These are phyloP conservation scores for Globisporangium heterothallicum DNA, from an alignment of 352 stramenopile genomes.

Conservation along the genomic window DNA sequence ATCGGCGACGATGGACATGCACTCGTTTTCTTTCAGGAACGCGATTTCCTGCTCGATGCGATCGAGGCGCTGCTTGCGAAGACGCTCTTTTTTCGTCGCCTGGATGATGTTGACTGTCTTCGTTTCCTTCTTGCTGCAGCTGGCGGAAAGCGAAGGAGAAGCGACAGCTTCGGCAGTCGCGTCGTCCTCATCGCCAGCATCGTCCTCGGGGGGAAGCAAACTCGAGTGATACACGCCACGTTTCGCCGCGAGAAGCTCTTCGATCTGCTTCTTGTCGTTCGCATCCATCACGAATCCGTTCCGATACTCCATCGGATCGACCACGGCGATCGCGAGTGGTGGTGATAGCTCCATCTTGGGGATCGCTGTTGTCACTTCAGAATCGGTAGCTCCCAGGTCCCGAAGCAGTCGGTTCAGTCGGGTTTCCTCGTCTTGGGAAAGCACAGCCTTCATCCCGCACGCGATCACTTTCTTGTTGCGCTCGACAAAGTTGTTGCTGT, in stretches of 20 bases:
- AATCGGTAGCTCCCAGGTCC: conserved; percentile 7
- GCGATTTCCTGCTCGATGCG: conserved; percentile 52
- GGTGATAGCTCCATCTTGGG: not conserved
- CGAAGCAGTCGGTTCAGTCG: conserved; percentile 33
- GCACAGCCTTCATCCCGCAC: conserved; percentile 44
- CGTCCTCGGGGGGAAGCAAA: conserved; percentile 15
- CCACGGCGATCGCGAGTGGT: no score
- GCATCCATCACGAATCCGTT: conserved; percentile 41
- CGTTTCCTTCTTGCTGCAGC: not conserved
- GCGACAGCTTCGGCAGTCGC: not conserved
- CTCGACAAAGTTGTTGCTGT: conserved; percentile 37
- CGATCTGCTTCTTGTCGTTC: conserved; percentile 36
- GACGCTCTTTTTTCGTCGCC: conserved; percentile 34
- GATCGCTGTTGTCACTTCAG: not conserved
- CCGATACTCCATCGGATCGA: not conserved
- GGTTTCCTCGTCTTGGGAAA: conserved; percentile 51
- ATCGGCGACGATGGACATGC: conserved; percentile 39
- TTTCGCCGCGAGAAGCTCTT: conserved; percentile 37
- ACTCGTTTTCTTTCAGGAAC: conserved; percentile 42
- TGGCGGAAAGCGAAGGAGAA: no score
- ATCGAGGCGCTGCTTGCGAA: conserved; percentile 37
- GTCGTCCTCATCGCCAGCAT: conserved; percentile 20
- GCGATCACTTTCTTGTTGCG: conserved; percentile 46
- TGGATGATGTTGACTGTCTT: conserved; percentile 32
- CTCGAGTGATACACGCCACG: conserved; percentile 28